Base-by-base conservation (phyloP, 208 protist species). In the Angomonas desouzai region DNA sequence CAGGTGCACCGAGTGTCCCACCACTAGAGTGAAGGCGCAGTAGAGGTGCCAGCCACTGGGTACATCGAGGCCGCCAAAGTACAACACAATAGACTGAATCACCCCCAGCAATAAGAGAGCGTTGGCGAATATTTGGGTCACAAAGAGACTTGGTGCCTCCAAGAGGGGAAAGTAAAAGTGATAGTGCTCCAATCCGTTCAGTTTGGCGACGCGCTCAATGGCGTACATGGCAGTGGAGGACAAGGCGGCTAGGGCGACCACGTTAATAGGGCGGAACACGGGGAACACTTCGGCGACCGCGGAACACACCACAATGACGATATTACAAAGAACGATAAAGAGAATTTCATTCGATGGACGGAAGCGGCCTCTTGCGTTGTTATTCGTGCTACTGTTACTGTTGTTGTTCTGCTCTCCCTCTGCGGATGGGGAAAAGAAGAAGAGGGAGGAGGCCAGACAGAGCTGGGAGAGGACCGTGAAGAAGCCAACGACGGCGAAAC, bases 401-500 rank as follows among this genome's bases (percentile, higher is more conserved):
- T 43, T 1, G 22, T 6, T 51, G 1, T 4, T 48, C 16, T 49
- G 32, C 51, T 11, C 6, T 38, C 3, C 33, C 55, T 58, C 20
- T 27, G 49, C 25, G 32, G 66, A 66, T 0, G 76, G 61, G 0
- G 73, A 63, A 65, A 93, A 93, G 65, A 84, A 88, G n/a, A 70
- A 53, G 4, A 89, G 55, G 13, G 87, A 93, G 10, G 45, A 64
- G 66, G 88, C 72, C 18, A 93, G 72, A 3, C 79, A 55, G n/a
- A 67, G 62, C 53, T 83, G 70, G 20, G 74, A 72, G 0, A 82
- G 1, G 4, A 72, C 56, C 16, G 63, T 62, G 40, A 87, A 85
- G 20, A 62, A 56, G 23, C 83, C 81, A 0, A 93, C 70, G 23
- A 83, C 77, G 23, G 71, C 65, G 32, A 89, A 74, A 34, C 48